Base-by-base conservation (phyloP, 1,284 basidiomycete species). In the Moesziomyces globuligerus region DNA sequence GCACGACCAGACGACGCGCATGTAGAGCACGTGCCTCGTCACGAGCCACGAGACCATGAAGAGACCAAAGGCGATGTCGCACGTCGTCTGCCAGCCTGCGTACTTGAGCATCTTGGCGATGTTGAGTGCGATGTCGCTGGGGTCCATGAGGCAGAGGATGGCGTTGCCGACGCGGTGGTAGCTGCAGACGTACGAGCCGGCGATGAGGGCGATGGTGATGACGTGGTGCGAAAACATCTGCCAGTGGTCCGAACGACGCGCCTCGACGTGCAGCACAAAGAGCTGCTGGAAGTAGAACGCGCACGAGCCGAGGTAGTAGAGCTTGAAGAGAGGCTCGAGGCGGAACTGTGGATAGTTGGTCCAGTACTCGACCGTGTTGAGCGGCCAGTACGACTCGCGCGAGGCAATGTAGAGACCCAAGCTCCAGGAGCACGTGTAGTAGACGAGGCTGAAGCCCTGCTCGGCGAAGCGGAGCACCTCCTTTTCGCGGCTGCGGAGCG, bases 211-310 rank as follows among this genome's bases (percentile, higher is more conserved):
- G 57, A 94, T 88, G 18, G 94, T 95, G 76, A 98, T 90, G 76
- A 96, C 83, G 83, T 98, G 95, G 85, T 98, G 95, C 26, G 89
- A 86, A 86, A 97, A 91, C 95, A 98, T 98, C 84, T 97, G 94
- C 83, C 86, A 86, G 83, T 96, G 92, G 83, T 98, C 95, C 80
- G 93, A 94, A 55, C 95, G 87, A 51, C 89, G 87, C 44, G 90
- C 93, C 83, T 98, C 95, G n/a, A 93, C 90, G 83, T 97, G 82
- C 82, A 98, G 87, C 53, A 95, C 90, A 65, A 97, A 86, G 18
- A 96, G 86, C 83, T 95, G 93, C 80, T 98, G 94, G 59, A 91
- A 84, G 85, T 96, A 98, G 84, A 94, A 96, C 9, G 92, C 92
- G n/a, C 88, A 89, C 83, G 97, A 91, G 10, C 87, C 87, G 39